phyloP scores from a whole-genome alignment of 176 grass and related monocot species.

The Ensete ventricosum region DNA sequence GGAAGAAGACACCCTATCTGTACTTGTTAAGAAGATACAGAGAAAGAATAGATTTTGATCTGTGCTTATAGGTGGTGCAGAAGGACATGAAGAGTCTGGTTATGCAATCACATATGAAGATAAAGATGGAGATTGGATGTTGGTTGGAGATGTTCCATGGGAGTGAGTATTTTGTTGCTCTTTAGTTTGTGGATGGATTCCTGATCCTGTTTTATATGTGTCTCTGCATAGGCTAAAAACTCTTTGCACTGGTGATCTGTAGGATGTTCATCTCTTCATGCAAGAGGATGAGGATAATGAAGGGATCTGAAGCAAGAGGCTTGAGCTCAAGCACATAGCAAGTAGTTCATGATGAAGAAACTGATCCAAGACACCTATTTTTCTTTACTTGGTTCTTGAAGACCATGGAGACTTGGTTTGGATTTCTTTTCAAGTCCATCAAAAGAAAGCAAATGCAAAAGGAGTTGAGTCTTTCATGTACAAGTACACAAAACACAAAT shows the following conservation, averaged over 20 bases:
- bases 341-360: not conserved
- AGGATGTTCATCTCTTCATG: slow-evolving; percentile 85
- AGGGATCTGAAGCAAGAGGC: slow-evolving; percentile 63
- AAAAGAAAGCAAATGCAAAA: too few relatives aligned
- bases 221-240: not conserved
- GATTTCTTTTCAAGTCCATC: too few relatives aligned
- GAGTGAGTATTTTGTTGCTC: slow-evolving; percentile 41
- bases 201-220: not conserved
- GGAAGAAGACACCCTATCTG: too few relatives aligned
- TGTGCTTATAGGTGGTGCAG: slow-evolving; percentile 38
- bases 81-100: slow-evolving; percentile 49
- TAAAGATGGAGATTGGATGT: slow-evolving; percentile 92
- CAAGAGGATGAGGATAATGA: slow-evolving; percentile 86
- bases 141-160: slow-evolving; percentile 97
- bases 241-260: not conserved
- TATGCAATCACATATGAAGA: slow-evolving; percentile 84
- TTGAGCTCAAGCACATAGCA: slow-evolving; percentile 44
- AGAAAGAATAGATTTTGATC: not conserved
- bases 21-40: too few relatives aligned
- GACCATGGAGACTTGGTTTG: too few relatives aligned
- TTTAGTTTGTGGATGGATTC: not conserved
- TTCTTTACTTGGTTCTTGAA: too few relatives aligned
- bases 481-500: too few relatives aligned
- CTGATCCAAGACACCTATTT: too few relatives aligned
- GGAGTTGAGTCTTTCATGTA: too few relatives aligned